These are phyloP conservation scores for Erodium moschatum DNA, from an alignment of 441 rosid species.

Conservation along the genomic window DNA sequence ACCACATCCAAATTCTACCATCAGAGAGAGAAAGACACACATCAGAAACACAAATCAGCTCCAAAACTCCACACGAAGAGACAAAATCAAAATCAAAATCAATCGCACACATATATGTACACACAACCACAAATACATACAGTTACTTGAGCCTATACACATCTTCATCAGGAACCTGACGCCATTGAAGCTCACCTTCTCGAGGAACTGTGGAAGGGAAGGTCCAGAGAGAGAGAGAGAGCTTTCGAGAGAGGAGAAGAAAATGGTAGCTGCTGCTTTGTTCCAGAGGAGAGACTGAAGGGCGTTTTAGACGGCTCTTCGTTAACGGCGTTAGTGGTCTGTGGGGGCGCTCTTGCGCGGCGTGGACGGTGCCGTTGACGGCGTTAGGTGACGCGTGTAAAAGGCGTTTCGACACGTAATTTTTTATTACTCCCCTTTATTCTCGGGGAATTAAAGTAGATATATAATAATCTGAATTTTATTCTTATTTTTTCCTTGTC, in stretches of 20 bases:
- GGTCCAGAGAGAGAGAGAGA: constrained; percentile 8
- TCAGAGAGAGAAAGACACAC: constrained; percentile 11
- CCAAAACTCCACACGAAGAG: neutral
- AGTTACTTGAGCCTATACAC: neutral
- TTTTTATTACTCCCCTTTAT: neutral
- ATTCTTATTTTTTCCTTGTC: neutral
- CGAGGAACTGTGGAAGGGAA: constrained; percentile 7
- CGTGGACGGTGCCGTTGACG: constrained; percentile 28
- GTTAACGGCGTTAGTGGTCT: constrained; percentile 39
- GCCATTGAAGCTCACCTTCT: constrained; percentile 19
- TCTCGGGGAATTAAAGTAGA: too few species aligned
- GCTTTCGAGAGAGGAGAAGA: constrained; percentile 16
- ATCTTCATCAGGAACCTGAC: constrained; percentile 8
- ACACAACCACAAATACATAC: neutral
- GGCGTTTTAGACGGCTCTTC: constrained; percentile 43
- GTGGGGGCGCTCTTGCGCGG: neutral
- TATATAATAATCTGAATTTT: neutral
- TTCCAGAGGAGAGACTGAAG: constrained; percentile 20
- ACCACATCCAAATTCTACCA: neutral
- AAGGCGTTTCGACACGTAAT: constrained; percentile 20
- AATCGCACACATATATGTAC: neutral
- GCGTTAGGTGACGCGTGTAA: constrained; percentile 28
- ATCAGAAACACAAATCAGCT: neutral
- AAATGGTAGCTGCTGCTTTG: constrained; percentile 8
- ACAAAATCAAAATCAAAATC: constrained; percentile 6